Evolutionary conservation across 371 early-diverging fungal species (phyloP).

Genomic region (Entomophthora muscae): DNA sequence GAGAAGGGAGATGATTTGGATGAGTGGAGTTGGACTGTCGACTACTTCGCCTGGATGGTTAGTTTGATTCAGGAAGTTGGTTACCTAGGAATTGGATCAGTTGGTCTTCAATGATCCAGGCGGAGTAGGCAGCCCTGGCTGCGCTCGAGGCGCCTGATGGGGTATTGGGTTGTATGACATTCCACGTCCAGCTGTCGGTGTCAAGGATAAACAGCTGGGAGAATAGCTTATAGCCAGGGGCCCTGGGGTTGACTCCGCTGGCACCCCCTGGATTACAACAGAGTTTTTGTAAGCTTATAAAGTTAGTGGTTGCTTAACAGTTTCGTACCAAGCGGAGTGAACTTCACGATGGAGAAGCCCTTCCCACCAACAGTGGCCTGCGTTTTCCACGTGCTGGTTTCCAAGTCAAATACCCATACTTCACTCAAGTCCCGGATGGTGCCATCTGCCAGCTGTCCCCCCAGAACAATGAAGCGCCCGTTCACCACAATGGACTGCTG

Average conservation of each 20-base stretch:
- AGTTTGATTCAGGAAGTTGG: no score
- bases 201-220: background rate
- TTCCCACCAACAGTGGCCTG: background rate
- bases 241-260: background rate
- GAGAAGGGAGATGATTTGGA: background rate
- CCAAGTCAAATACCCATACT: background rate
- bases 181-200: background rate
- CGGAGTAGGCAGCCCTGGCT: background rate
- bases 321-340: background rate
- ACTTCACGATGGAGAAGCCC: background rate
- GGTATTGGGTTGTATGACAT: background rate
- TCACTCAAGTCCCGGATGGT: background rate
- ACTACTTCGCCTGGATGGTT: no score
- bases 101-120: background rate
- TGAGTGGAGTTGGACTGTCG: background rate
- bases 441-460: background rate
- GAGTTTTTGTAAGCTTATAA: background rate
- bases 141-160: no score
- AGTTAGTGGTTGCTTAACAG: no score
- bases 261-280: background rate
- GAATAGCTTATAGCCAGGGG: background rate
- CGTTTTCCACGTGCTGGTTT: background rate
- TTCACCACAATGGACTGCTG: background rate
- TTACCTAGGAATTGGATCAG: background rate
- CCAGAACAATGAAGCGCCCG: background rate